phyloP scores from a whole-genome alignment of 2,329 filamentous ascomycete species.

The Hymenotorrendiella dingleyae region DNA sequence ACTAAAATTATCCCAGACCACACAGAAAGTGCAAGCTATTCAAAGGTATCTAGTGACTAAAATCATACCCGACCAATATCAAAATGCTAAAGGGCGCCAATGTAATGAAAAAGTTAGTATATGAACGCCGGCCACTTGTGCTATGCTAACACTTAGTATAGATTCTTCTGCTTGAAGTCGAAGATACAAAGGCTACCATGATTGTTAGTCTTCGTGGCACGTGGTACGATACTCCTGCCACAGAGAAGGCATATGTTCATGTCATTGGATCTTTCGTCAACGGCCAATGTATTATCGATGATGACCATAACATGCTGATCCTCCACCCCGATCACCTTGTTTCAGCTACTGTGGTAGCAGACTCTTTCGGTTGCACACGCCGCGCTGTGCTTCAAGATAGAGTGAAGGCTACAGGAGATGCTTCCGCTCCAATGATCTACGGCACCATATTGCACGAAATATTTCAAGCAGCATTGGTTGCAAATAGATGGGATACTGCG shows the following conservation, averaged over 20 bases:
- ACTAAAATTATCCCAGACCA: constrained; percentile 65
- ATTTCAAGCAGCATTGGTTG: constrained; percentile 83
- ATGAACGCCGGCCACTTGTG: neutral
- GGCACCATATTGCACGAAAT: constrained; percentile 92
- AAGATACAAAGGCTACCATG: constrained; percentile 59
- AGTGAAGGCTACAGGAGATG: constrained; percentile 81
- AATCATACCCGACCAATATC: constrained; percentile 64
- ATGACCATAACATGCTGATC: constrained; percentile 77
- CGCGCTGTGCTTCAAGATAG: constrained; percentile 91
- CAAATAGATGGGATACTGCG: constrained; percentile 69
- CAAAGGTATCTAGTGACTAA: constrained; percentile 81
- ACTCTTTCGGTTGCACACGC: constrained; percentile 87
- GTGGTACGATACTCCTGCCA: constrained; percentile 78
- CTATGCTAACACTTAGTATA: constrained; percentile 32
- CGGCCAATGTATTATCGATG: constrained; percentile 76
- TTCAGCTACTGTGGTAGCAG: constrained; percentile 91
- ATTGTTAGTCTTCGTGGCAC: constrained; percentile 74
- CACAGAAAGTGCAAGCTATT: constrained; percentile 64
- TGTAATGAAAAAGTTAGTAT: constrained; percentile 64
- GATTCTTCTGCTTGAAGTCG: constrained; percentile 77
- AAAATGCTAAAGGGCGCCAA: constrained; percentile 52
- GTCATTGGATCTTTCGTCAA: constrained; percentile 70
- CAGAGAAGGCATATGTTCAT: constrained; percentile 72
- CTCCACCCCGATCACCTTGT: constrained; percentile 93
- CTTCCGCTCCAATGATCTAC: constrained; percentile 78